Evolutionary conservation across 129 eudicot genomes (phyloP).

Genomic region (Pulicaria dysenterica): DNA sequence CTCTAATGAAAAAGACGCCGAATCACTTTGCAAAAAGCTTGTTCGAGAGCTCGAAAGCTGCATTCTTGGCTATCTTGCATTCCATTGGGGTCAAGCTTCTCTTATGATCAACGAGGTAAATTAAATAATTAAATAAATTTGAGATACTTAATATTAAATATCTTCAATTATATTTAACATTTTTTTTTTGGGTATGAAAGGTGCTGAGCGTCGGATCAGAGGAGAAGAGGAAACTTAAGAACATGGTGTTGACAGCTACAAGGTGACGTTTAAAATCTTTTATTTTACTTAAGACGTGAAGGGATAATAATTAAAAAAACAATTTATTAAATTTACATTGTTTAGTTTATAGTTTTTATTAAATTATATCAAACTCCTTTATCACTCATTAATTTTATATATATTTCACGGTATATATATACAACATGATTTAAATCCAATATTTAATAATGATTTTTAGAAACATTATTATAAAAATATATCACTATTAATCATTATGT

Average conservation of each 20-base stretch:
- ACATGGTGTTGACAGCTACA: slow-evolving; percentile 72
- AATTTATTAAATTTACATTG: not conserved
- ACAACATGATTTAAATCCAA: not conserved
- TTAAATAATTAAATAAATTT: not conserved
- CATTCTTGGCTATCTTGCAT: slow-evolving; percentile 72
- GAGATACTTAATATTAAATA: not conserved
- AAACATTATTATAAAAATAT: not conserved
- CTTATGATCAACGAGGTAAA: slow-evolving; percentile 59
- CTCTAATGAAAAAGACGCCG: slow-evolving; percentile 49
- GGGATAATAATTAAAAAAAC: not conserved
- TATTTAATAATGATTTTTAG: no score
- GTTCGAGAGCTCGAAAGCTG: slow-evolving; percentile 85
- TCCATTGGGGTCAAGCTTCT: slow-evolving; percentile 74
- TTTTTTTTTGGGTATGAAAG: slow-evolving; percentile 31
- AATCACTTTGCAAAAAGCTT: slow-evolving; percentile 53
- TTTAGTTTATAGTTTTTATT: no score
- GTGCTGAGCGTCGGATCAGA: slow-evolving; percentile 64
- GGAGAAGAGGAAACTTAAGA: slow-evolving; percentile 56
- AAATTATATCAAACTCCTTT: no score
- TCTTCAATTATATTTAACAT: not conserved
- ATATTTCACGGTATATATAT: not conserved
- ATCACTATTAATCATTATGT: not conserved
- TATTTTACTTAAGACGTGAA: not conserved
- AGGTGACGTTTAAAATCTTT: slow-evolving; percentile 42
- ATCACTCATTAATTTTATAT: no score